These are phyloP conservation scores for Trypanosoma vivax DNA, from an alignment of 208 protist genomes.

Conservation along the genomic window DNA sequence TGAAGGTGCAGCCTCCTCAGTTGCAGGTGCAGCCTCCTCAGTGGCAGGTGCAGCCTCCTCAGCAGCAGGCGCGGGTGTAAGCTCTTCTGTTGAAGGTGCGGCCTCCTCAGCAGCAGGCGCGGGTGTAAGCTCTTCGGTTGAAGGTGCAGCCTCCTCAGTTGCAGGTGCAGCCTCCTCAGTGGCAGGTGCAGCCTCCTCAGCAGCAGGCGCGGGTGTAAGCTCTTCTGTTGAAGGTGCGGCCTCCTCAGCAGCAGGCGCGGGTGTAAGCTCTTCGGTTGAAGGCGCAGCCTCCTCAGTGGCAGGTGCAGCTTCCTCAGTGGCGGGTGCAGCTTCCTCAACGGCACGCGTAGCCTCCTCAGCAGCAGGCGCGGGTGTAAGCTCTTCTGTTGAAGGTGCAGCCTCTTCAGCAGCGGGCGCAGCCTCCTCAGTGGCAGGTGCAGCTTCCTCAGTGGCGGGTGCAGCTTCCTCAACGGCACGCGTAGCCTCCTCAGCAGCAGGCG, in stretches of 20 bases:
- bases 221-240: not conserved
- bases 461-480: not conserved
- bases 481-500: not conserved
- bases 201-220: not conserved
- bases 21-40: not conserved
- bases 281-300: not conserved
- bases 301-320: not conserved
- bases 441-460: not conserved
- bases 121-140: not conserved
- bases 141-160: not conserved
- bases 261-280: not conserved
- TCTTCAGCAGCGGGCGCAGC: not conserved
- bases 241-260: slow-evolving; percentile 3
- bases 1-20: not conserved
- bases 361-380: too few species aligned
- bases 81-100: not conserved
- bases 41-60: not conserved
- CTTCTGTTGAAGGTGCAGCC: not conserved
- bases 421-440: not conserved
- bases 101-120: slow-evolving; percentile 2
- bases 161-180: too few species aligned
- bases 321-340: not conserved
- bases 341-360: not conserved
- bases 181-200: too few species aligned
- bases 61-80: not conserved